Evolutionary conservation across 176 grass and related monocot species (phyloP), one percentile per base, ranked within the genome.

Genomic region (Zoysia japonica): DNA sequence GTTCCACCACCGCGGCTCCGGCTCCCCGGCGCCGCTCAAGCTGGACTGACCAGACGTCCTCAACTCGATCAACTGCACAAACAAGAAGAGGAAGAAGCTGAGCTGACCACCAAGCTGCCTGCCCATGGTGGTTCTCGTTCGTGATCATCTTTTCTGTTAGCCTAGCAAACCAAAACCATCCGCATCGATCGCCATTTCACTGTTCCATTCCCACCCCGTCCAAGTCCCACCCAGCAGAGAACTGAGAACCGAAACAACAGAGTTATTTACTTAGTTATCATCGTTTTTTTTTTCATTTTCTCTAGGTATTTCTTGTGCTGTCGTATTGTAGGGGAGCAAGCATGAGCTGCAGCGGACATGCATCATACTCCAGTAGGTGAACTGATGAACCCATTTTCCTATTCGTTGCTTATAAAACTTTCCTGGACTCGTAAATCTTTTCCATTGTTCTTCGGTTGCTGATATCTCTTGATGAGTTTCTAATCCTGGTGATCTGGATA

Each of bases 311-410:
- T 50, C 11, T 71, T 28, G 12, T 0, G 55, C 65, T 77, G 78
- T 72, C 67, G 67, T 76, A 78, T 85, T 44, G 72, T 85, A 81
- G 78, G 78, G 82, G 77, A 81, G 77, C 81, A 85, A 76, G 79
- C 79, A 76, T 77, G 74, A 86, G 43, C 67, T 65, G 37, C 37
- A 6, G 35, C 62, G 67, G 67, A 11, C 78, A 80, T 55, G 65
- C 65, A 61, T 84, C 63, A 48, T 67, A 45, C 44, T 45, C 44
- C 19, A 75, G 41, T 59, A 65, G 60, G 56, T 69, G 71, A 45
- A 50, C 71, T 64, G 67, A 20, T 64, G 67, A 20, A 48, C 77
- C 70, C 4, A 45, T 55, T 87, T 82, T 57, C 44, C 7, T 12
- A 71, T 39, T 36, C 68, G 6, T 45, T 45, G 28, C 28, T 28